These are phyloP conservation scores for Lagenaria siceraria DNA, from an alignment of 306 rosid species.

Conservation along the genomic window DNA sequence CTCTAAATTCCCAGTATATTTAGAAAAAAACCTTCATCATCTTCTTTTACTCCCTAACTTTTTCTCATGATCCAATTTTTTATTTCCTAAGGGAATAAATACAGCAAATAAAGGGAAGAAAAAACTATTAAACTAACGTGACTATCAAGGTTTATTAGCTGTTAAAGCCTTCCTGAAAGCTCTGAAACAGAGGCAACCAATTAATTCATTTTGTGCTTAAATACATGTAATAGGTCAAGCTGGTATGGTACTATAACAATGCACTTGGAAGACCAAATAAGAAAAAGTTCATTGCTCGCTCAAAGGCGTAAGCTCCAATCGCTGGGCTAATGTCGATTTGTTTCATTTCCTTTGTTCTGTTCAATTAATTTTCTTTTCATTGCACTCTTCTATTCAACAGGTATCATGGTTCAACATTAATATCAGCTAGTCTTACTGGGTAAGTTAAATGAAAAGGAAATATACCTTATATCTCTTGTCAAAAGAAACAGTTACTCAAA, in stretches of 20 bases:
- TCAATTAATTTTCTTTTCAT: conserved; percentile 7
- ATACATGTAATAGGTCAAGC: conserved; percentile 52
- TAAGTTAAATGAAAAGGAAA: conserved; percentile 16
- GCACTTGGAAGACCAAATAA: conserved; percentile 90
- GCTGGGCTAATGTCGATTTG: conserved; percentile 8
- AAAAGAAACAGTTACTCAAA: conserved; percentile 7
- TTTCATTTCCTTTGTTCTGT: conserved; percentile 6
- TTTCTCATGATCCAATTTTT: neutral
- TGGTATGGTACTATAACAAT: conserved; percentile 94
- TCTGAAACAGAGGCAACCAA: neutral
- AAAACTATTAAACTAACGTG: too few species aligned
- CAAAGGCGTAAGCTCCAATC: conserved; percentile 47
- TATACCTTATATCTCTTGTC: neutral
- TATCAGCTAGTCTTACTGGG: conserved; percentile 96
- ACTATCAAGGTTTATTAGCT: neutral
- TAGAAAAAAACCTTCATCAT: neutral
- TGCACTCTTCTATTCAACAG: conserved; percentile 29
- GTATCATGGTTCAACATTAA: conserved; percentile 90
- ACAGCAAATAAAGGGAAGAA: neutral
- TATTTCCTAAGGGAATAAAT: neutral
- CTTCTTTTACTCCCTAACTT: neutral
- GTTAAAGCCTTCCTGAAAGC: neutral
- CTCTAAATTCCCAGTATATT: neutral
- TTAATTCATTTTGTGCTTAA: neutral
- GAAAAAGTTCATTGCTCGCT: conserved; percentile 87